These are phyloP conservation scores for Gossypium sturtianum DNA, from an alignment of 345 rosid genomes.

Conservation along the genomic window DNA sequence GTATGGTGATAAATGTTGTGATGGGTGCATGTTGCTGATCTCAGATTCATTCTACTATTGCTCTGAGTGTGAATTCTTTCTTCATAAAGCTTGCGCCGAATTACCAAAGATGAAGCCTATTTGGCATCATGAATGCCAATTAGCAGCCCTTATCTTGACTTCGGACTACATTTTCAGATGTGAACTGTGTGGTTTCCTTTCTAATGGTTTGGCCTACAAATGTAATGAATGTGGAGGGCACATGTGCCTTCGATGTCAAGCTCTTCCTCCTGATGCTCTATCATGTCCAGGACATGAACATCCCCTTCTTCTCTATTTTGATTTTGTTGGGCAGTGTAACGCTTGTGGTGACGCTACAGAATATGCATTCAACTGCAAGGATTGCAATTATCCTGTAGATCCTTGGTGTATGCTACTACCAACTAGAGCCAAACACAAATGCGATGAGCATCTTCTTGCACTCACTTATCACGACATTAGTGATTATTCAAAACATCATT, in stretches of 20 bases:
- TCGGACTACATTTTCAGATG: not conserved
- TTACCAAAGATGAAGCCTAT: not conserved
- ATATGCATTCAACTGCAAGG: not conserved
- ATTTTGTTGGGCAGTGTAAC: accelerated
- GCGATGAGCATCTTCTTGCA: not conserved
- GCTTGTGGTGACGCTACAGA: not conserved
- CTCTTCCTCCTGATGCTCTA: not conserved
- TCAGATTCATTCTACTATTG: not conserved
- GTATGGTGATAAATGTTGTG: not conserved
- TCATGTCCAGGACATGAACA: not conserved
- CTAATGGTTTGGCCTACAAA: not conserved
- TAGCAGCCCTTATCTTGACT: not conserved
- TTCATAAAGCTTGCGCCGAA: not conserved
- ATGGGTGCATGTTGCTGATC: not conserved
- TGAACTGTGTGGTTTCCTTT: accelerated
- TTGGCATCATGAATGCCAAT: accelerated
- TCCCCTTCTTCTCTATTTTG: not conserved
- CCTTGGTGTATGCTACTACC: accelerated
- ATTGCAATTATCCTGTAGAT: not conserved
- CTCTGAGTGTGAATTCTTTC: not conserved
- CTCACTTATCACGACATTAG: not conserved
- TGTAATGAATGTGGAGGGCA: not conserved
- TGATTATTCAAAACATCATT: not conserved
- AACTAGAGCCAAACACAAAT: not conserved
- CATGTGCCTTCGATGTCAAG: not conserved